Percentiles rank a stretch among this genome's conserved stretches.
These are phyloP conservation scores for Striga hermonthica DNA, from an alignment of 305 asterid species.

Conservation along the genomic window DNA sequence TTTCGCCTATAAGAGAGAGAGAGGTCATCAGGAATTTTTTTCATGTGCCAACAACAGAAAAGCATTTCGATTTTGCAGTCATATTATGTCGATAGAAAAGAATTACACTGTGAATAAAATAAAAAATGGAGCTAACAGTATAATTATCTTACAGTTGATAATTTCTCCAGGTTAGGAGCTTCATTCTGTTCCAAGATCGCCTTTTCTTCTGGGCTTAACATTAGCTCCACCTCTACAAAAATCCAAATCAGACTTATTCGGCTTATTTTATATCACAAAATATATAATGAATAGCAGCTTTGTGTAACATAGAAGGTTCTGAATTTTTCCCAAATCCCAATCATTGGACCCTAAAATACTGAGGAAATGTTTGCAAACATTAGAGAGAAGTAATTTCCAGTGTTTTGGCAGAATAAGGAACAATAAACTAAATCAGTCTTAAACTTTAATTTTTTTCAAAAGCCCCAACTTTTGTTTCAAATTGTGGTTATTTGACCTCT, in stretches of 20 bases:
- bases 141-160: slow-evolving; percentile 61
- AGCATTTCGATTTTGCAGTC: too few species aligned
- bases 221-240: slow-evolving; percentile 69
- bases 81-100: too few species aligned
- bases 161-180: slow-evolving; percentile 48
- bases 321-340: neutral
- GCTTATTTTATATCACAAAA: too few species aligned
- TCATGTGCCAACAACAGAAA: neutral
- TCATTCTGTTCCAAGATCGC: slow-evolving; percentile 60
- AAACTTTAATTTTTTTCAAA: too few species aligned
- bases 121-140: neutral
- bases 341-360: neutral
- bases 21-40: neutral
- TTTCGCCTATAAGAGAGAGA: slow-evolving; percentile 46
- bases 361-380: neutral
- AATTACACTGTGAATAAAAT: too few species aligned
- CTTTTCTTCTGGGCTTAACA: slow-evolving; percentile 70
- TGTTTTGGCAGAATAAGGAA: too few species aligned
- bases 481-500: too few species aligned
- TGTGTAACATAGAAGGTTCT: neutral
- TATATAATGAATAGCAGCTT: too few species aligned
- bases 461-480: too few species aligned
- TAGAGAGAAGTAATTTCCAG: too few species aligned
- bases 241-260: slow-evolving; percentile 2
- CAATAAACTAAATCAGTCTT: too few species aligned